Conservation (phyloP, 106 monocot species). For the Dendrobium officinale region DNA sequence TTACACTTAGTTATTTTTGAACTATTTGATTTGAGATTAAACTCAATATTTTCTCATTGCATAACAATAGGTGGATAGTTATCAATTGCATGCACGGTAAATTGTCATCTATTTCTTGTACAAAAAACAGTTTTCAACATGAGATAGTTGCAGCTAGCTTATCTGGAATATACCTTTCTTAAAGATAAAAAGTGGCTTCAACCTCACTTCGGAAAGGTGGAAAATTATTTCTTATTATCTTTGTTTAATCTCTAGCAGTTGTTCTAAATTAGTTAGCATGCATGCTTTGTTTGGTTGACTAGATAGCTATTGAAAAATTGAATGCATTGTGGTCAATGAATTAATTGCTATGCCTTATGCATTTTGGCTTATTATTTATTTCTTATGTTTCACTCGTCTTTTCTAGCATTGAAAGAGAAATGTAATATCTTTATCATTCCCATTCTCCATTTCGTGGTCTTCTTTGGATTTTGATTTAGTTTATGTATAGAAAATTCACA, state of each 20-base stretch:
- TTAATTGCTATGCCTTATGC: not conserved
- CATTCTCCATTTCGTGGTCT: not conserved
- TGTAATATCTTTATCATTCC: not conserved
- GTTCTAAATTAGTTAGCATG: not conserved
- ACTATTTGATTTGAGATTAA: too few species aligned
- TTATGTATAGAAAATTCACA: not conserved
- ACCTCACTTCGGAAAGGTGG: not conserved
- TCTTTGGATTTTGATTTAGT: not conserved
- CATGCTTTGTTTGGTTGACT: not conserved
- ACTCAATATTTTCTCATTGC: too few species aligned
- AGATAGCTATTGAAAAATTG: not conserved
- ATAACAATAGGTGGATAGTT: too few species aligned
- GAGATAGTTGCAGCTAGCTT: too few species aligned
- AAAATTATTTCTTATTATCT: not conserved
- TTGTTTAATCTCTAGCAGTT: not conserved
- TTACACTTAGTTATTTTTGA: too few species aligned
- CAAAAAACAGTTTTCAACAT: too few species aligned
- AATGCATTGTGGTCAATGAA: not conserved
- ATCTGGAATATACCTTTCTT: too few species aligned
- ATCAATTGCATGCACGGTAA: too few species aligned
- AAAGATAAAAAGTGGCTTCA: too few species aligned
- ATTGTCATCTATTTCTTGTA: too few species aligned
- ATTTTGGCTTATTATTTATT: not conserved
- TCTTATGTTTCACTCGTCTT: not conserved
- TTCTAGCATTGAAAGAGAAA: not conserved